Percentiles rank a stretch among this genome's conserved stretches.
phyloP scores from a whole-genome alignment of 768 basidiomycete genomes.

The Hysterangium stoloniferum region DNA sequence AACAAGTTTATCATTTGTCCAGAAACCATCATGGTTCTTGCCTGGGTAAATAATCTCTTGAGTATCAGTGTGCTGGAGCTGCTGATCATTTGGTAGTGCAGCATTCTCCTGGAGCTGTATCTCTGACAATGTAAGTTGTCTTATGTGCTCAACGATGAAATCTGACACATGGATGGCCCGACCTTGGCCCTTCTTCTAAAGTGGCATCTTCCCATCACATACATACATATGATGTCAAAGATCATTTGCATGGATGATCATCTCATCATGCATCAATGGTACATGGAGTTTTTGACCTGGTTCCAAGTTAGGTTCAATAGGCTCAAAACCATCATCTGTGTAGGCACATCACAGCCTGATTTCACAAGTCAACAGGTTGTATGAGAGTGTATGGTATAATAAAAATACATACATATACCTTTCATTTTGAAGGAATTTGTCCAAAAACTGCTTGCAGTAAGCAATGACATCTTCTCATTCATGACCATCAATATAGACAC shows the following conservation, averaged over 20 bases:
- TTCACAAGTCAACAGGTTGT: no score
- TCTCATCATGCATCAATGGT: neutral
- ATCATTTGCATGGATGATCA: neutral
- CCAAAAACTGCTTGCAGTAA: no score
- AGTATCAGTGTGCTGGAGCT: conserved; percentile 1
- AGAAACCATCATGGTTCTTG: conserved; percentile 1
- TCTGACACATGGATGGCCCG: conserved; percentile 17
- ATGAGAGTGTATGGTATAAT: no score
- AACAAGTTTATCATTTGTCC: neutral
- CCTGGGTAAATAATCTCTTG: conserved; percentile 3
- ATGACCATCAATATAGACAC: no score
- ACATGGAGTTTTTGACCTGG: neutral
- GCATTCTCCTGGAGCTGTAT: conserved; percentile 12
- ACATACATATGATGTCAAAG: neutral
- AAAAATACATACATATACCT: neutral
- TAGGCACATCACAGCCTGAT: neutral
- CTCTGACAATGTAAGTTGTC: conserved; percentile 12
- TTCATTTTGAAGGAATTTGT: neutral
- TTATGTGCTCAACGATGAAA: conserved; percentile 18
- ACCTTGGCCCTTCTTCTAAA: conserved; percentile 24
- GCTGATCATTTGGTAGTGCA: conserved; percentile 9
- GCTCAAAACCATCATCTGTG: neutral
- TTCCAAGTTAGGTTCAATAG: neutral
- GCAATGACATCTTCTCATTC: no score
- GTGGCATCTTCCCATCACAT: conserved; percentile 17